Conservation (phyloP, 192 early-diverging fungal species). For the Coemansia sp. region DNA sequence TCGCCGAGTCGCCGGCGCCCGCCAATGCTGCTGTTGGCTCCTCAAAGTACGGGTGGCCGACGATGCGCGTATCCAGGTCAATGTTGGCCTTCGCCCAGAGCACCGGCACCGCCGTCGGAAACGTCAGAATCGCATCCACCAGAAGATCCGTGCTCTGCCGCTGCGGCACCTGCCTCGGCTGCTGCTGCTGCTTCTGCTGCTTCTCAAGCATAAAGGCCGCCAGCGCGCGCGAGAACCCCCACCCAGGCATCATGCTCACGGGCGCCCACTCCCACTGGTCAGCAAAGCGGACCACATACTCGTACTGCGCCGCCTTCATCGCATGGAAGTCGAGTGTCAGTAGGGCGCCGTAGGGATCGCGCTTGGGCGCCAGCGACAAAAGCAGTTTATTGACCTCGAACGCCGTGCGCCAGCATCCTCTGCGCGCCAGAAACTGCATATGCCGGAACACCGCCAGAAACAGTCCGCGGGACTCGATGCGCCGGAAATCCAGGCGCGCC, state of each 20-base stretch:
- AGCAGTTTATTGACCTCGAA: constrained; percentile 87
- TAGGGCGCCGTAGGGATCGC: constrained; percentile 75
- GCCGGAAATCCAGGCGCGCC: constrained; percentile 68
- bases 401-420: constrained; percentile 92
- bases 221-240: constrained; percentile 76
- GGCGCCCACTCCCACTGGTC: constrained; percentile 47
- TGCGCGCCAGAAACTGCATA: constrained; percentile 78
- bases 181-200: constrained; percentile 11
- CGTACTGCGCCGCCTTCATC: constrained; percentile 72
- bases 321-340: constrained; percentile 87
- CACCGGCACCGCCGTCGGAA: constrained; percentile 65
- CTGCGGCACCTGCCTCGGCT: neutral
- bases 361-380: constrained; percentile 68
- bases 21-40: constrained; percentile 10
- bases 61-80: constrained; percentile 58
- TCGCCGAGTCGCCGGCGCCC: constrained; percentile 29
- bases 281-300: constrained; percentile 59
- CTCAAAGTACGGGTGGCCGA: constrained; percentile 59
- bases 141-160: constrained; percentile 53
- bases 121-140: constrained; percentile 69
- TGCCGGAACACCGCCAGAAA: constrained; percentile 84
- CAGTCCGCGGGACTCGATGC: constrained; percentile 80
- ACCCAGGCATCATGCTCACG: constrained; percentile 61
- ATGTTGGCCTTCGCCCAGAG: constrained; percentile 69
- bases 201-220: constrained; percentile 75